These are phyloP conservation scores for Senecio squalidus DNA, from an alignment of 140 eudicot genomes.

Conservation along the genomic window DNA sequence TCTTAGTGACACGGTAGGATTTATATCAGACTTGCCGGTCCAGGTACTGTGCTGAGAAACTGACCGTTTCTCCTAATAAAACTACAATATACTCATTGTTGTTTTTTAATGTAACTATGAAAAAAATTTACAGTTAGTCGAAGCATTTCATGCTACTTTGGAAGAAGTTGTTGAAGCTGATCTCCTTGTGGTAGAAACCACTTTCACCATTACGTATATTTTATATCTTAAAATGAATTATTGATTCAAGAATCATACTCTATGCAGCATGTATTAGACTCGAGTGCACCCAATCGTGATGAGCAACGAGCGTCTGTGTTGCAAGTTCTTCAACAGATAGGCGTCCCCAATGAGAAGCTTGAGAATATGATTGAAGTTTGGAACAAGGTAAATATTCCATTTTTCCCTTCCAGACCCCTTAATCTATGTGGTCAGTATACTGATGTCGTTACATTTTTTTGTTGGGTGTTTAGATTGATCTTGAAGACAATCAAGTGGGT, in stretches of 20 bases:
- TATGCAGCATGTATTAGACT: constrained; percentile 91
- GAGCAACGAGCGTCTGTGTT: constrained; percentile 79
- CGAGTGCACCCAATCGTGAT: constrained; percentile 73
- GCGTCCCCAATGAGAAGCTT: constrained; percentile 71
- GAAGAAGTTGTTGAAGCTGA: constrained; percentile 99
- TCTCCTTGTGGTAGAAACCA: constrained; percentile 80
- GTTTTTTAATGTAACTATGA: neutral
- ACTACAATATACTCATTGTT: neutral
- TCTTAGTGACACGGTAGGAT: constrained; percentile 96
- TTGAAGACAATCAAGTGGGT: constrained; percentile 30
- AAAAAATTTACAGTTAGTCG: constrained; percentile 75
- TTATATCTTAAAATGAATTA: neutral
- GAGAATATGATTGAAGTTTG: constrained; percentile 90
- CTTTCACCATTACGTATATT: neutral
- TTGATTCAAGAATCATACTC: neutral
- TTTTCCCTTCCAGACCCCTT: neutral
- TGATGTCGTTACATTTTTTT: neutral
- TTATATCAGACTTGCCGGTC: constrained; percentile 90
- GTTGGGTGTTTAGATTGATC: constrained; percentile 55
- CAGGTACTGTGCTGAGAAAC: constrained; percentile 54
- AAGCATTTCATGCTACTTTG: constrained; percentile 95
- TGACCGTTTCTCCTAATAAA: neutral
- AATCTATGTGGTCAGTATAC: neutral
- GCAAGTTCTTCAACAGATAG: constrained; percentile 78
- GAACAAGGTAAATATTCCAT: constrained; percentile 66